Base-by-base conservation (phyloP, 169 alveolate genomes). In the Plasmodium cynomolgi region DNA sequence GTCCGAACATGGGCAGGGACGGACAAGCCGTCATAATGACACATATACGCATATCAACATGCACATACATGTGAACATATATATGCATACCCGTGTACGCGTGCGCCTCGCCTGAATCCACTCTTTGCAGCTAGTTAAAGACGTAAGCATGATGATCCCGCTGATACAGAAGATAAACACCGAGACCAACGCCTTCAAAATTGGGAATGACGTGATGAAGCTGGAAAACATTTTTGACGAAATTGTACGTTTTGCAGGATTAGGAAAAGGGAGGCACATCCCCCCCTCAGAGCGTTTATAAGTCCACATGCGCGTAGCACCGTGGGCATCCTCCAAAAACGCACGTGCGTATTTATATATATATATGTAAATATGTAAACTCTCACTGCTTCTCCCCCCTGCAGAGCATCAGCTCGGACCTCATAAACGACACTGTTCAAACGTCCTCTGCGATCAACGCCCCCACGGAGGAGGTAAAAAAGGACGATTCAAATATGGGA, bases 401-500 rank as follows among this genome's bases (percentile, higher is more conserved):
- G 20, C 15, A 85, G 93, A 85, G 86, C 41, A 85, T 85, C 15
- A 85, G 86, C 37, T 75, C 93, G 3, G 93, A 85, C 1, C 17
- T 85, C 68, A 85, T 85, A 75, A 85, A 77, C 71, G 93, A 85
- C 71, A 85, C 93, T 0, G 93, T 85, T 33, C 93, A 85, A 54
- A 85, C 93, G 26, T 85, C 93, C 41, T 75, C 93, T 29, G 86
- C 86, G 26, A 77, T 85, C 71, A 79, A 23, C 29, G 93, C 93
- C n/a, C 93, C 93, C 37, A 85, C 93, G 68, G 93, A 85, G 81
- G 93, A 85, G 62, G 93, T 85, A 85, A 58, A 39, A 29, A 20
- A 71, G 41, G 77, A 34, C 50, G 34, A 72, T 41, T 39, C 73
- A 68, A 72, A 72, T 71, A 41, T 71, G 75, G 8, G 75, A 23